Percentiles rank a stretch among this genome's conserved stretches.
phyloP scores from a whole-genome alignment of 2,329 filamentous ascomycete genomes.

The Hawksworthiomyces lignivorus region DNA sequence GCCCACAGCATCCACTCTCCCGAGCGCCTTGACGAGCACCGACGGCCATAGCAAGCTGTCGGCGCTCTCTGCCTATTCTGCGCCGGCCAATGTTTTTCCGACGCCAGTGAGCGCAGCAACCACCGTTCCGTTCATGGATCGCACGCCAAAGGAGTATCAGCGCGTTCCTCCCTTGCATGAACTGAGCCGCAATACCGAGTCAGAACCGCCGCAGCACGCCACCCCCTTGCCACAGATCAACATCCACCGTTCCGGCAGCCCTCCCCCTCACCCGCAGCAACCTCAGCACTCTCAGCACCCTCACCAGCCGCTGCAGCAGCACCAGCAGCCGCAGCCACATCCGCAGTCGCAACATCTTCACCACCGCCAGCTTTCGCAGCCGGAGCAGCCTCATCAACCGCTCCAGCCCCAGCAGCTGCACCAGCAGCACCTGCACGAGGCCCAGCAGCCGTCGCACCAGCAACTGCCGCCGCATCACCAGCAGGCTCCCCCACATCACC shows the following conservation, averaged over 20 bases:
- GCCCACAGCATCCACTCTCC: constrained; percentile 50
- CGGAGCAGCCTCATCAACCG: neutral
- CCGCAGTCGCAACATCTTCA: constrained; percentile 21
- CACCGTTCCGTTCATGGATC: constrained; percentile 35
- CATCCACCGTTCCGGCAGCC: constrained; percentile 35
- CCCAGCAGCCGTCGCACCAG: neutral
- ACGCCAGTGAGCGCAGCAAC: constrained; percentile 53
- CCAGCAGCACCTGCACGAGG: constrained; percentile 1
- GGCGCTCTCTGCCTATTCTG: constrained; percentile 42
- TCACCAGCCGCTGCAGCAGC: constrained; percentile 6
- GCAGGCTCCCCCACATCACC: neutral
- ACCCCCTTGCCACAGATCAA: constrained; percentile 50
- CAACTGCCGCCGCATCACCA: neutral
- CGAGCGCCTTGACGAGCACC: constrained; percentile 49
- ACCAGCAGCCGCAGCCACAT: constrained; percentile 16
- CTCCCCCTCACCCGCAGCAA: constrained; percentile 13
- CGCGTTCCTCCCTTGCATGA: constrained; percentile 56
- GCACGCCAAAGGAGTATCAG: constrained; percentile 47
- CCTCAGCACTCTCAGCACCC: constrained; percentile 5
- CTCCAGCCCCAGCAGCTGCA: neutral
- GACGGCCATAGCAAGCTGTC: constrained; percentile 50
- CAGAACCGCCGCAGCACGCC: constrained; percentile 45
- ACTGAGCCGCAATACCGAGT: constrained; percentile 42
- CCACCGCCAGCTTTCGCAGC: constrained; percentile 16
- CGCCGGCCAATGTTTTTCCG: constrained; percentile 47